Conservation (phyloP, 1,139 yeast genomes). For the Candida sp. region DNA sequence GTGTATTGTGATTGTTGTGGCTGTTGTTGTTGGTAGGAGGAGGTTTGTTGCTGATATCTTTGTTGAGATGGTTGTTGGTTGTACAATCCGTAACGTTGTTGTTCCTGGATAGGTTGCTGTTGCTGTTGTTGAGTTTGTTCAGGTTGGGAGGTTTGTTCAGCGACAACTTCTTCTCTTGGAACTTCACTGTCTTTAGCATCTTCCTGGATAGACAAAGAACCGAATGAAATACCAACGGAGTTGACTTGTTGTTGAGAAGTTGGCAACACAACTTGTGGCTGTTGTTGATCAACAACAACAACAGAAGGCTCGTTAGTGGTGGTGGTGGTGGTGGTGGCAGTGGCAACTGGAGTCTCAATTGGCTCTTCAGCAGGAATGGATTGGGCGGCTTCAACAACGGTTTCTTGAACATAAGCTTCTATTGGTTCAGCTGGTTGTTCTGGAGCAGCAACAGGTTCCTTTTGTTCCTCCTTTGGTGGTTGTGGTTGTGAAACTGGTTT, state of each 20-base stretch:
- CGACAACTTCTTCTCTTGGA: slow-evolving; percentile 12
- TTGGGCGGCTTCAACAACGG: slow-evolving; percentile 11
- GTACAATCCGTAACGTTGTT: slow-evolving; percentile 14
- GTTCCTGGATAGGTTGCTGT: slow-evolving; percentile 15
- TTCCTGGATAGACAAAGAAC: slow-evolving; percentile 60
- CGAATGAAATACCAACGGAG: slow-evolving; percentile 73
- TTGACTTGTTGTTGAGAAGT: slow-evolving; percentile 49
- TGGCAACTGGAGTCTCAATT: slow-evolving; percentile 41
- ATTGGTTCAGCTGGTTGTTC: slow-evolving; percentile 17
- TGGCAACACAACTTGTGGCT: slow-evolving; percentile 74
- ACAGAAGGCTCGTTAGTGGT: slow-evolving; percentile 12
- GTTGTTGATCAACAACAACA: slow-evolving; percentile 13
- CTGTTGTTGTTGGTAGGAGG: no score
- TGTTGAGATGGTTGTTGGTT: slow-evolving; percentile 18
- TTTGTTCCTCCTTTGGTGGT: slow-evolving; percentile 12
- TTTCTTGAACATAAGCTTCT: slow-evolving; percentile 9
- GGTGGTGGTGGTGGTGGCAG: slow-evolving; percentile 6
- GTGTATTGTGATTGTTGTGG: slow-evolving; percentile 20
- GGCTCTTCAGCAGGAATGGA: slow-evolving; percentile 37
- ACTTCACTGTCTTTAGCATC: slow-evolving; percentile 24
- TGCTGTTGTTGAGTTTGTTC: slow-evolving; percentile 20
- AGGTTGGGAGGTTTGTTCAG: slow-evolving; percentile 13
- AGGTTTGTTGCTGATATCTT: slow-evolving; percentile 11
- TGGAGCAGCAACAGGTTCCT: slow-evolving; percentile 10
- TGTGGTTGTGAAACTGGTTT: slow-evolving; percentile 12